Evolutionary conservation across 2,329 filamentous ascomycete species (phyloP).

Genomic region (Apiospora malaysiana): DNA sequence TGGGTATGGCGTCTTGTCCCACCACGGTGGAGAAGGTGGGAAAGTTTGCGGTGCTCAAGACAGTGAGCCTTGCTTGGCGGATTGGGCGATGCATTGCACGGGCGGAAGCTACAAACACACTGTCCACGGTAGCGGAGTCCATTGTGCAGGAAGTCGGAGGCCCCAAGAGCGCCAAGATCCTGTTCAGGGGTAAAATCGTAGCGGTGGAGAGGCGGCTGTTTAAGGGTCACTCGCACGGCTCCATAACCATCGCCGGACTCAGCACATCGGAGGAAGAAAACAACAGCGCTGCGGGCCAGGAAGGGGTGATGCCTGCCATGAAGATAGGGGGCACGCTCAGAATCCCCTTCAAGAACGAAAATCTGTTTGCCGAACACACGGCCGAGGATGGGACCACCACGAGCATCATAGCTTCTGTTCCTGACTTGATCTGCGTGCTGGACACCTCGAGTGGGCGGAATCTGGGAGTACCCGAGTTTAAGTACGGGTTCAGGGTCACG

Average conservation of each 20-base stretch:
- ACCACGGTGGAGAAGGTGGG: background rate
- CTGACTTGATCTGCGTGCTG: conserved; percentile 59
- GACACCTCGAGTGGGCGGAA: conserved; percentile 60
- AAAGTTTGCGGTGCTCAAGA: background rate
- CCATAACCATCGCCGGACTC: background rate
- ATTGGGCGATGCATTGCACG: conserved; percentile 13
- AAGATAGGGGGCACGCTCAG: conserved; percentile 45
- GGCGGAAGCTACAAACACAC: background rate
- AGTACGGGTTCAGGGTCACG: conserved; percentile 54
- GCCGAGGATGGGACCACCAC: conserved; percentile 40
- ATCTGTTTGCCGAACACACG: conserved; percentile 59
- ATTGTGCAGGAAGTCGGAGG: background rate
- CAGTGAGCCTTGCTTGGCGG: background rate
- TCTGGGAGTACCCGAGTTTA: conserved; percentile 59
- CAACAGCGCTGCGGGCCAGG: background rate
- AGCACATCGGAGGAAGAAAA: background rate
- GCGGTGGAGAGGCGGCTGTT: conserved; percentile 6
- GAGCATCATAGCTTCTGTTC: conserved; percentile 52
- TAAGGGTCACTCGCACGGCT: conserved; percentile 1
- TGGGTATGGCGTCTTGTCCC: background rate
- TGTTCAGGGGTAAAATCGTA: conserved; percentile 11
- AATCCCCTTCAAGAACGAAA: conserved; percentile 75
- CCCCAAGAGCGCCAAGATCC: background rate
- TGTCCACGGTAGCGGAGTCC: background rate
- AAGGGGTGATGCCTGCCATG: conserved; percentile 39